Conservation (phyloP, 2,329 filamentous ascomycete genomes). For the Monilinia polystroma region DNA sequence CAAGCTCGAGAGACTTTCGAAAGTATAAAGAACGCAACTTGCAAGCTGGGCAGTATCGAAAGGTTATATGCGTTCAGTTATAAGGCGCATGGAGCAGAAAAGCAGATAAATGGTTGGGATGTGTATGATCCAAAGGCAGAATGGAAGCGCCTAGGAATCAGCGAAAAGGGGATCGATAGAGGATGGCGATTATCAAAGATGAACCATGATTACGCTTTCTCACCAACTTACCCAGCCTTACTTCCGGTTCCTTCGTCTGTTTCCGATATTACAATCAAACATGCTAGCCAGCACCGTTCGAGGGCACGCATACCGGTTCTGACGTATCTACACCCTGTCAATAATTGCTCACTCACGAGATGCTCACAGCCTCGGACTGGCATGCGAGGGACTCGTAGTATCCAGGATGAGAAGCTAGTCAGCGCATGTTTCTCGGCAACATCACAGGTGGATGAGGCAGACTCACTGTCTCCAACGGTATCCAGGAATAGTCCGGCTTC, state of each 20-base stretch:
- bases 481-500: conserved; percentile 45
- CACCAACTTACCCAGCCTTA: conserved; percentile 84
- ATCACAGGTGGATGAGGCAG: conserved; percentile 33
- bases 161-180: conserved; percentile 62
- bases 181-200: conserved; percentile 86
- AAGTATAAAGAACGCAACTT: conserved; percentile 76
- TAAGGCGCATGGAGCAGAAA: conserved; percentile 70
- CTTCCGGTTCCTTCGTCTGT: conserved; percentile 84
- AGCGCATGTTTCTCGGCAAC: conserved; percentile 83
- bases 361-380: conserved; percentile 91
- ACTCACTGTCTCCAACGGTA: conserved; percentile 31
- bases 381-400: conserved; percentile 81
- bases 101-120: conserved; percentile 74
- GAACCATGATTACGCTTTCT: conserved; percentile 87
- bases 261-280: conserved; percentile 96
- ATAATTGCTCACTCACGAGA: conserved; percentile 94
- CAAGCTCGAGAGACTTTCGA: conserved; percentile 84
- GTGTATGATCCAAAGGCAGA: conserved; percentile 84
- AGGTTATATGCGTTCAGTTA: conserved; percentile 91
- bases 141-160: conserved; percentile 84
- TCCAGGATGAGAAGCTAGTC: conserved; percentile 92
- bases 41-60: conserved; percentile 77
- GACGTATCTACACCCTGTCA: conserved; percentile 93
- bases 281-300: conserved; percentile 86
- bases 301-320: conserved; percentile 83